Percentiles rank a stretch among this genome's conserved stretches.
phyloP scores from a whole-genome alignment of 805 yeast species.

The Spencermartinsiella europaea region DNA sequence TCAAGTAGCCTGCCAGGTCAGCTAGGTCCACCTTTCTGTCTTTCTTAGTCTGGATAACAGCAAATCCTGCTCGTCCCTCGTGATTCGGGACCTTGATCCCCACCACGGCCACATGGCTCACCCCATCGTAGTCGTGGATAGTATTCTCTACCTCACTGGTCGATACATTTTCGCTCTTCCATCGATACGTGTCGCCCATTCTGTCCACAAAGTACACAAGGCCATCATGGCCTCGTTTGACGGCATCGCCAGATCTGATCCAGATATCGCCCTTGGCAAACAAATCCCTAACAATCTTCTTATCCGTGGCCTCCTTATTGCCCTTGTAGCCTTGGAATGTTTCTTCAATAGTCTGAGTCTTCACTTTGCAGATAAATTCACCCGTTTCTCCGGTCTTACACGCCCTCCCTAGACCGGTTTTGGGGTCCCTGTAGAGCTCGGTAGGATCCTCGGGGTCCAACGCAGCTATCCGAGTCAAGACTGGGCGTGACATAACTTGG shows the following conservation, averaged over 20 bases:
- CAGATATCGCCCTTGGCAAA: conserved; percentile 85
- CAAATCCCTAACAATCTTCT: conserved; percentile 69
- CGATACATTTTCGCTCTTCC: conserved; percentile 95
- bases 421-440: conserved; percentile 61
- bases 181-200: conserved; percentile 89
- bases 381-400: conserved; percentile 69
- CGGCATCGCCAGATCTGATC: conserved; percentile 82
- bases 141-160: conserved; percentile 86
- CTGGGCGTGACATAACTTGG: neutral
- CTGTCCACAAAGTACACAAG: conserved; percentile 82
- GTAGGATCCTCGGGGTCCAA: conserved; percentile 79
- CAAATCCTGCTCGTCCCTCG: conserved; percentile 94
- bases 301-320: conserved; percentile 69
- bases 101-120: conserved; percentile 65
- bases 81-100: conserved; percentile 84
- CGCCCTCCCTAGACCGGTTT: conserved; percentile 53
- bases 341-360: conserved; percentile 56
- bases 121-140: conserved; percentile 32
- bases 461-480: conserved; percentile 53
- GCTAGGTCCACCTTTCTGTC: conserved; percentile 34
- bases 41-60: conserved; percentile 56
- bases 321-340: conserved; percentile 89
- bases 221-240: conserved; percentile 62
- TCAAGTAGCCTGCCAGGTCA: conserved; percentile 35
- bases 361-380: conserved; percentile 74